Conservation (phyloP, 2,329 filamentous ascomycete genomes). For the Fusarium decemcellulare region DNA sequence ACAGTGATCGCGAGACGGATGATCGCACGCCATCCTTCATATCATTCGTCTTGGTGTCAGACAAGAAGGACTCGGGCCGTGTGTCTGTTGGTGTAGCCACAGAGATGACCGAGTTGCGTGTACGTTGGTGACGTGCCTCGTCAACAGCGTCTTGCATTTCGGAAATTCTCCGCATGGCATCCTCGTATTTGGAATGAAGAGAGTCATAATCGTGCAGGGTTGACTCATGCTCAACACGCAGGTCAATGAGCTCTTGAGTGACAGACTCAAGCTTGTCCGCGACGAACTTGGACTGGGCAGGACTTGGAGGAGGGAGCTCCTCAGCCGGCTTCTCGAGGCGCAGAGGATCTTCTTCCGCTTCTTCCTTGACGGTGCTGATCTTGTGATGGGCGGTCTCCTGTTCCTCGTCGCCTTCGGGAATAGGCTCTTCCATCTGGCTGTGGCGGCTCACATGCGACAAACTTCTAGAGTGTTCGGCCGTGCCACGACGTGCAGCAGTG, state of each 20-base stretch:
- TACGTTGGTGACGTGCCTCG: conserved; percentile 76
- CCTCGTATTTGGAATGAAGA: conserved; percentile 91
- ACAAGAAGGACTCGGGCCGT: conserved; percentile 88
- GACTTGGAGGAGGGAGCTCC: conserved; percentile 68
- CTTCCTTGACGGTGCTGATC: conserved; percentile 54
- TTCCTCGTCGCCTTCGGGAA: conserved; percentile 67
- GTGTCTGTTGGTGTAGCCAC: conserved; percentile 63
- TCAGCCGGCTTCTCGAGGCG: conserved; percentile 34
- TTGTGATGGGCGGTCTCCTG: conserved; percentile 48
- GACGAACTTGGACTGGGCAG: conserved; percentile 87
- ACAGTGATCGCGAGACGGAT: conserved; percentile 87
- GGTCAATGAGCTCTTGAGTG: conserved; percentile 90
- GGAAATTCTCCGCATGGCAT: conserved; percentile 84
- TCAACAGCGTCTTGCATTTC: conserved; percentile 90
- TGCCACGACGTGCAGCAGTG: conserved; percentile 58
- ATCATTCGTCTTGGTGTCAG: conserved; percentile 79
- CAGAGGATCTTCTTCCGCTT: conserved; percentile 42
- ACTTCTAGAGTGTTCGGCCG: conserved; percentile 67
- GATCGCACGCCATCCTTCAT: conserved; percentile 76
- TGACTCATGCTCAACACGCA: conserved; percentile 90
- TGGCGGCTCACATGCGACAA: conserved; percentile 68
- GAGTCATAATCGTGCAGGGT: conserved; percentile 85
- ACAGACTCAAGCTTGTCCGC: conserved; percentile 94
- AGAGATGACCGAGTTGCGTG: conserved; percentile 71
- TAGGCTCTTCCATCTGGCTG: conserved; percentile 67